Evolutionary conservation across 2,329 filamentous ascomycete genomes (phyloP), one percentile per base, ranked within the genome.

Genomic region (Aspergillus clavatus): DNA sequence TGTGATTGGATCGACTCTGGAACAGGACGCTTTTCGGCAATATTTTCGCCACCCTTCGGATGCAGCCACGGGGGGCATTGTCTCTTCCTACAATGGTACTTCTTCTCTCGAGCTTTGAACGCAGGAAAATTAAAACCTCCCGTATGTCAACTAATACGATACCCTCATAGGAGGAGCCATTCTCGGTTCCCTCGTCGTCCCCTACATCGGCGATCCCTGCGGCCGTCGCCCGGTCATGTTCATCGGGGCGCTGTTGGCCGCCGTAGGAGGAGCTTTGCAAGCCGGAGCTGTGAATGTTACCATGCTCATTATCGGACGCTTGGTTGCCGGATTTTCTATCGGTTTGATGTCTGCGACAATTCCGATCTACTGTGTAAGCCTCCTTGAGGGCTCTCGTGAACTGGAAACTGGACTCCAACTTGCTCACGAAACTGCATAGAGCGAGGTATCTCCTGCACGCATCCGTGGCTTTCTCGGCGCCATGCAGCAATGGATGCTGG

Each of bases 291-390:
- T 58, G 11, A 59, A 57, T 42, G 58, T 69, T 51, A 44, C 45
- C 26, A 57, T 76, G 69, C 57, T 78, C 8, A 73, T 77, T 28
- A 58, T 68, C n/a, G 75, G 74, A 5, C 70, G 75, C 43, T 71
- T 74, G 50, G 70, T 77, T 48, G 74, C 72, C 8, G 75, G 75
- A 4, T 43, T 75, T 10, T 74, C 73, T 1, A 65, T 77, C n/a
- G 75, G 75, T 3, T 60, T 73, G 40, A 65, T 76, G 54, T 73
- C 72, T 1, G 66, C 70, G 24, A 72, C 69, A 0, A 67, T 75
- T 18, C 73, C 73, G 2, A 68, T 75, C 38, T 76, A 76, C 52
- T 71, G 69, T 43, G 63, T 67, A 56, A 43, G 62, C 39, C n/a
- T n/a, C n/a, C n/a, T n/a, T n/a, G n/a, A n/a, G n/a, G n/a, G n/a